These are phyloP conservation scores for Colletotrichum agaves DNA, from an alignment of 2,329 filamentous ascomycete species.

Conservation along the genomic window DNA sequence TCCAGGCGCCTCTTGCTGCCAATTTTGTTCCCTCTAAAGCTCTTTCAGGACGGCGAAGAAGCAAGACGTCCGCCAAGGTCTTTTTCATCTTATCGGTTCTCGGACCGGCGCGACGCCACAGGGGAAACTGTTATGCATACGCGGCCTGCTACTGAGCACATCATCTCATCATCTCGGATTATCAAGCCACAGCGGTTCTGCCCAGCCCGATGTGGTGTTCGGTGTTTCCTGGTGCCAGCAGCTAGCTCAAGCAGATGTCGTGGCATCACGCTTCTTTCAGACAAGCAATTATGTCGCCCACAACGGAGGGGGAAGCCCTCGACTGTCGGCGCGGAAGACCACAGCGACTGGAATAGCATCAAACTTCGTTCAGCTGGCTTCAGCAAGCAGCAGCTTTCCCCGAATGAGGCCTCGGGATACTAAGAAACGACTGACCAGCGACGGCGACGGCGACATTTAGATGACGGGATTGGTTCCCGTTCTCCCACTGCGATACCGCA, in stretches of 20 bases:
- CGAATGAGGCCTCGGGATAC: neutral
- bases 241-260: slow-evolving; percentile 3
- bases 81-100: slow-evolving; percentile 18
- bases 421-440: neutral
- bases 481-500: neutral
- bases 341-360: slow-evolving; percentile 22
- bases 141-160: slow-evolving; percentile 8
- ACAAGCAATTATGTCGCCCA: slow-evolving; percentile 21
- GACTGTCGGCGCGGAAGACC: neutral
- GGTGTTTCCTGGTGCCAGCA: slow-evolving; percentile 4
- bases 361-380: slow-evolving; percentile 1
- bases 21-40: slow-evolving; percentile 12
- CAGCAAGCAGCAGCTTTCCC: neutral
- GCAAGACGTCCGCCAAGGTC: slow-evolving; percentile 13
- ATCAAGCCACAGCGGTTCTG: slow-evolving; percentile 22
- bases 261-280: slow-evolving; percentile 20
- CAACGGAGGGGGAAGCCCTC: neutral
- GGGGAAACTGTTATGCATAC: slow-evolving; percentile 8
- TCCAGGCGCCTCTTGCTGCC: slow-evolving; percentile 6
- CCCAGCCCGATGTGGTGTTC: neutral
- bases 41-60: slow-evolving; percentile 16
- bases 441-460: neutral
- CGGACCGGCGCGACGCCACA: slow-evolving; percentile 29
- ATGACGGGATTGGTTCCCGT: neutral
- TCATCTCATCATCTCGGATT: slow-evolving; percentile 4